A percentile compares a stretch with the other conserved stretches of the same genome.
Conservation (phyloP, 73 alveolate species). For the Durusdinium trenchii region DNA sequence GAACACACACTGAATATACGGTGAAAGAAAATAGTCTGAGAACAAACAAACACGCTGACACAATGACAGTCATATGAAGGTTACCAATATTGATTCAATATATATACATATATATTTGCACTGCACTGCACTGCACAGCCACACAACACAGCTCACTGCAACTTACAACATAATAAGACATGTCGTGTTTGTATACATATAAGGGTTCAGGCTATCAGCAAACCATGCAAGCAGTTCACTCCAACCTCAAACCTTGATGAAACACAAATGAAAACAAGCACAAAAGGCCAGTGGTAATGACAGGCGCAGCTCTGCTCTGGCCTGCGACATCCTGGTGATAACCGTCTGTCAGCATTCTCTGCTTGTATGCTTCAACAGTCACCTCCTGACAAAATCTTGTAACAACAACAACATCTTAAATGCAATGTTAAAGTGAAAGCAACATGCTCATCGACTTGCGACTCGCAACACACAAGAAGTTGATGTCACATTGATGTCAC, state of each 20-base stretch:
- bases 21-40: background rate
- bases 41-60: background rate
- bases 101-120: too few relatives aligned
- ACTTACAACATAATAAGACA: background rate
- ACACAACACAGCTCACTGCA: background rate
- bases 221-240: background rate
- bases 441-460: background rate
- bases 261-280: background rate
- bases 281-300: too few relatives aligned
- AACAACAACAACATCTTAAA: background rate
- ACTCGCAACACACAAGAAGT: background rate
- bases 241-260: background rate
- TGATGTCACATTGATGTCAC: background rate
- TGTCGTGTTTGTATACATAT: too few relatives aligned
- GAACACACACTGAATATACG: background rate
- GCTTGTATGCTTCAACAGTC: background rate
- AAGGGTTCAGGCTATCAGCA: background rate
- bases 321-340: conserved; percentile 39
- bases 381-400: background rate
- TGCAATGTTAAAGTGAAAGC: background rate
- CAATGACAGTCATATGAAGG: background rate
- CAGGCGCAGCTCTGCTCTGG: too few relatives aligned
- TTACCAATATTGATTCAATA: too few relatives aligned
- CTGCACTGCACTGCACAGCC: too few relatives aligned
- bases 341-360: background rate